phyloP scores from a whole-genome alignment of 768 basidiomycete genomes.

The Crucibulum laeve region DNA sequence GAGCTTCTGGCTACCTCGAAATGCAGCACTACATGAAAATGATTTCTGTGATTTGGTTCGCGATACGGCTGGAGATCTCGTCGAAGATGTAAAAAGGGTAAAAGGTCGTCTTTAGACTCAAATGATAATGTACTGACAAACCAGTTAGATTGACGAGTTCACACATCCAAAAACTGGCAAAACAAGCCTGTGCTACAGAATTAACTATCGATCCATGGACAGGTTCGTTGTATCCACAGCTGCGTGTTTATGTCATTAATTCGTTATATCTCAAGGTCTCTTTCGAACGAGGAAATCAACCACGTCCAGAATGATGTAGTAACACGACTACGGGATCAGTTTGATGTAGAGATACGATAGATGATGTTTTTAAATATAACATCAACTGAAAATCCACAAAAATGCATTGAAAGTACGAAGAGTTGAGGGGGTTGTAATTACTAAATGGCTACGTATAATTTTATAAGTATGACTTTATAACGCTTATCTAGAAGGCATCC shows the following conservation, averaged over 20 bases:
- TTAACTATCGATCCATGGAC: conserved; percentile 97
- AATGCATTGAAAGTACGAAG: no score
- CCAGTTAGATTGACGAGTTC: conserved; percentile 83
- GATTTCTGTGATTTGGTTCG: conserved; percentile 96
- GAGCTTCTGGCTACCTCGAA: conserved; percentile 83
- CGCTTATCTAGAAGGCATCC: background rate
- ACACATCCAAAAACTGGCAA: conserved; percentile 82
- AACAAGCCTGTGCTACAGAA: conserved; percentile 80
- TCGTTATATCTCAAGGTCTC: conserved; percentile 44
- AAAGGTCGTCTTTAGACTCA: conserved; percentile 15
- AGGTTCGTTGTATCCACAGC: conserved; percentile 40
- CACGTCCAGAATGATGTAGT: conserved; percentile 64
- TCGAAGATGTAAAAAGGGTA: conserved; percentile 86
- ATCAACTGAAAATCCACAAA: no score
- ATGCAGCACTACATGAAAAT: conserved; percentile 76
- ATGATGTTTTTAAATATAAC: conserved; percentile 3
- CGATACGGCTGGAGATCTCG: conserved; percentile 88
- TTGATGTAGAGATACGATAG: conserved; percentile 84
- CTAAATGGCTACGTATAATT: conserved; percentile 4
- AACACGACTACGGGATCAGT: conserved; percentile 48
- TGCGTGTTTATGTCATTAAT: conserved; percentile 1
- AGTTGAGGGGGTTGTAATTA: no score
- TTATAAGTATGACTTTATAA: background rate
- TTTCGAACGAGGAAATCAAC: conserved; percentile 89
- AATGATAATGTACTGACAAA: background rate